Percentiles rank a stretch among this genome's conserved stretches.
phyloP scores from a whole-genome alignment of 306 rosid genomes.

The Quercus variabilis region DNA sequence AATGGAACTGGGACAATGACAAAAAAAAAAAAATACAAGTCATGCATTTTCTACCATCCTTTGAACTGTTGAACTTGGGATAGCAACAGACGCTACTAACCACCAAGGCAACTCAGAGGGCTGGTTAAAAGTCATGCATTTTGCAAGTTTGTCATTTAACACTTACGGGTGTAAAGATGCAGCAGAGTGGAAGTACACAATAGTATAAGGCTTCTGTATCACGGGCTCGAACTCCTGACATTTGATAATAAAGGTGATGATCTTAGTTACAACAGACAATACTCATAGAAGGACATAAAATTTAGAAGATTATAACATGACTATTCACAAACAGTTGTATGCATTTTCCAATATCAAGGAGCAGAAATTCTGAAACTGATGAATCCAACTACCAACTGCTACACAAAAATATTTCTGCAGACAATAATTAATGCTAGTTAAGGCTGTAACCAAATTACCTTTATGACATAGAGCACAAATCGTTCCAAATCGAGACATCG shows the following conservation, averaged over 20 bases:
- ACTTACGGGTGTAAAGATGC: constrained; percentile 96
- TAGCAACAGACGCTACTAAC: no score
- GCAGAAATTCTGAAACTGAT: constrained; percentile 12
- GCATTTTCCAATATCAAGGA: constrained; percentile 13
- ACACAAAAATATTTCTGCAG: not conserved
- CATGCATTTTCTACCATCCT: not conserved
- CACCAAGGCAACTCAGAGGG: no score
- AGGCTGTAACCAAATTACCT: constrained; percentile 53
- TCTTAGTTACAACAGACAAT: not conserved
- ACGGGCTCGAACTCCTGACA: constrained; percentile 96
- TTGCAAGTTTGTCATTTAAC: constrained; percentile 15
- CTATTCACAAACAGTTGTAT: not conserved
- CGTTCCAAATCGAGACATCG: constrained; percentile 96
- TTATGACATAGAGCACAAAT: constrained; percentile 73
- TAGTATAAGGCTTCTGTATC: constrained; percentile 87
- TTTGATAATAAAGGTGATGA: constrained; percentile 14
- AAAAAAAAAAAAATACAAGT: not conserved
- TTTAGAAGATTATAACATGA: not conserved
- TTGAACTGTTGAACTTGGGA: no score
- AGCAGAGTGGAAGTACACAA: constrained; percentile 96
- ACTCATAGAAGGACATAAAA: not conserved
- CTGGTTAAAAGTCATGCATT: constrained; percentile 1
- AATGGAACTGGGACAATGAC: not conserved
- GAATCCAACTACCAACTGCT: not conserved
- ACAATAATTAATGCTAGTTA: constrained; percentile 9